These are phyloP conservation scores for Gossypium australe DNA, from an alignment of 345 rosid genomes.

Conservation along the genomic window DNA sequence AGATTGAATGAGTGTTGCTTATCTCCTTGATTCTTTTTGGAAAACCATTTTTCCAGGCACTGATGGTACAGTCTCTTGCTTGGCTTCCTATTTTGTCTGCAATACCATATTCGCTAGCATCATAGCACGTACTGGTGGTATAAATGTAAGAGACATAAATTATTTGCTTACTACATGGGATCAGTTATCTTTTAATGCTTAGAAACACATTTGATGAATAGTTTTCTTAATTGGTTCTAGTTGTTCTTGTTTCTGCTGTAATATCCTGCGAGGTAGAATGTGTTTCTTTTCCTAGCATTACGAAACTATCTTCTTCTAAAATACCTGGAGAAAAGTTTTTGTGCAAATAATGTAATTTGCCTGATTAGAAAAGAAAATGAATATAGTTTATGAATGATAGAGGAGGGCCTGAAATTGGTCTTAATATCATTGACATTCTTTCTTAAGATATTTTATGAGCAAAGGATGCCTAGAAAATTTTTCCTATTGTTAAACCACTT, in stretches of 20 bases:
- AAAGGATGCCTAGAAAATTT: not conserved
- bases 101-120: constrained; percentile 69
- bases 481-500: not conserved
- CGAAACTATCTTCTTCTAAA: not conserved
- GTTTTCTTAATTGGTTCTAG: not conserved
- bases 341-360: not conserved
- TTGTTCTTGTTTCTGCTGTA: not conserved
- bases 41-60: constrained; percentile 53
- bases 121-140: constrained; percentile 50
- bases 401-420: not conserved
- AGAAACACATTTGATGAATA: not conserved
- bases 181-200: constrained; percentile 1
- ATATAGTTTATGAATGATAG: not conserved
- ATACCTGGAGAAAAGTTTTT: not conserved
- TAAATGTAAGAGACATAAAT: constrained; percentile 54
- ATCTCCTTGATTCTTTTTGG: not conserved
- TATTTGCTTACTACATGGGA: not conserved
- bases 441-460: not conserved
- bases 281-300: not conserved
- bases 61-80: constrained; percentile 86
- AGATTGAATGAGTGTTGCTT: not conserved
- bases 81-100: constrained; percentile 95
- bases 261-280: not conserved
- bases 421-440: not conserved
- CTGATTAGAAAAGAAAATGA: not conserved